Percentiles rank a stretch among this genome's conserved stretches.
phyloP scores from a whole-genome alignment of 2,329 filamentous ascomycete genomes.

The Hypoxylon sp. region DNA sequence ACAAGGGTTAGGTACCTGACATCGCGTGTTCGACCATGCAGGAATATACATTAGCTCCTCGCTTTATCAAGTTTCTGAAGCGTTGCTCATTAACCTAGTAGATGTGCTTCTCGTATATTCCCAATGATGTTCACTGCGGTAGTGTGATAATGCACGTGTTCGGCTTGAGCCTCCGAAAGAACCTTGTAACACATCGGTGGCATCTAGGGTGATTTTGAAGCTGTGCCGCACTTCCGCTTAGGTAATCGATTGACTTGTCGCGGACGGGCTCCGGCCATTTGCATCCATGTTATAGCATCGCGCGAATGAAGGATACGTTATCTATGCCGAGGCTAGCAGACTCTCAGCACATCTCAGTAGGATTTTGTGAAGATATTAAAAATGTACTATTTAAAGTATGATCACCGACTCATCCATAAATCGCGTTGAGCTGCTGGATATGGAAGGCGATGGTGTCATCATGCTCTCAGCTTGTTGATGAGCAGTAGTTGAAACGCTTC shows the following conservation, averaged over 20 bases:
- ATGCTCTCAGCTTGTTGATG: too few relatives aligned
- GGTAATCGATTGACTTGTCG: background rate
- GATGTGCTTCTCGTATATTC: background rate
- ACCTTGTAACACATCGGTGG: background rate
- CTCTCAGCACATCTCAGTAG: too few relatives aligned
- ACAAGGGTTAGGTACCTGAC: background rate
- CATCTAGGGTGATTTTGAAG: background rate
- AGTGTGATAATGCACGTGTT: background rate
- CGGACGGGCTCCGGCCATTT: too few relatives aligned
- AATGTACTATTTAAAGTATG: too few relatives aligned
- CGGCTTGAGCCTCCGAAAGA: background rate
- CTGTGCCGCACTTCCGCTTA: background rate
- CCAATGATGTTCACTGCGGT: background rate
- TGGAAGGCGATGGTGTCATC: background rate
- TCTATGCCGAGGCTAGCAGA: too few relatives aligned
- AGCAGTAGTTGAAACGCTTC: too few relatives aligned
- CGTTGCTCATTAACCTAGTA: background rate
- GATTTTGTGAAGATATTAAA: too few relatives aligned
- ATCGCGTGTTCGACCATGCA: background rate
- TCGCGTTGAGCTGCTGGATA: too few relatives aligned
- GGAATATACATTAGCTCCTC: background rate
- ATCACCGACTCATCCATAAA: too few relatives aligned
- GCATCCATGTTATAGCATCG: too few relatives aligned
- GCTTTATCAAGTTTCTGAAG: background rate
- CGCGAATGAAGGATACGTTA: too few relatives aligned